A percentile compares a stretch with the other conserved stretches of the same genome.
Evolutionary conservation across 1,284 basidiomycete species (phyloP).

Genomic region (Irpex sp.): DNA sequence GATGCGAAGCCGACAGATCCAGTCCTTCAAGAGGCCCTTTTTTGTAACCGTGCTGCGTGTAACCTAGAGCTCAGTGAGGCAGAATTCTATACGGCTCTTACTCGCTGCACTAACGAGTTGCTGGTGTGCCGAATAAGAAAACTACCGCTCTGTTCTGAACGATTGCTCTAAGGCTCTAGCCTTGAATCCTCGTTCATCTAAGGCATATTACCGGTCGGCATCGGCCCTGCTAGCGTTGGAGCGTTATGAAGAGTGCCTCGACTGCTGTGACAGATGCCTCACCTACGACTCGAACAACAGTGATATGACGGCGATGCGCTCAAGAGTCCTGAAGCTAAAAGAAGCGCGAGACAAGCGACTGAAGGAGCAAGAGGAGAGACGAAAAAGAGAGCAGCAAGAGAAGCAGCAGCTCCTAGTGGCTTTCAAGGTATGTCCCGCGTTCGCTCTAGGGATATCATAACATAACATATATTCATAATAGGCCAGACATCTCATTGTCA

Average conservation of each 20-base stretch:
- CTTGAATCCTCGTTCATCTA: conserved; percentile 62
- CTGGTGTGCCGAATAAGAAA: conserved; percentile 48
- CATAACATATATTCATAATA: conserved; percentile 26
- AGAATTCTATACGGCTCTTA: conserved; percentile 5
- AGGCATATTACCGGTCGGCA: conserved; percentile 84
- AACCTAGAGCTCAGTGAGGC: conserved; percentile 82
- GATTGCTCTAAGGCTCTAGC: conserved; percentile 79
- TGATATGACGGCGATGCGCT: conserved; percentile 43
- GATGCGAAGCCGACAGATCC: conserved; percentile 76
- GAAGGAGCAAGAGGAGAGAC: conserved; percentile 44
- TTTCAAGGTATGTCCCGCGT: conserved; percentile 48
- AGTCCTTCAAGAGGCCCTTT: conserved; percentile 63
- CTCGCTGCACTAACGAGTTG: conserved; percentile 9
- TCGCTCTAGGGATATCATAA: not conserved
- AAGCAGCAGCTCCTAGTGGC: conserved; percentile 49
- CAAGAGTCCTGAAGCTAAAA: conserved; percentile 44
- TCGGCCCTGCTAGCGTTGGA: conserved; percentile 72
- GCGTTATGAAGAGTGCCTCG: conserved; percentile 74
- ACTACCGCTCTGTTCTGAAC: conserved; percentile 79
- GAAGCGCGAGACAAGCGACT: conserved; percentile 47
- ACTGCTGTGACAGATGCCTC: conserved; percentile 72
- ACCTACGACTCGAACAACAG: conserved; percentile 54
- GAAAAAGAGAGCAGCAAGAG: conserved; percentile 44
- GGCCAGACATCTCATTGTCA: conserved; percentile 62
- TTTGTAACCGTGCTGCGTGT: conserved; percentile 90